Evolutionary conservation across 331 rosid genomes (phyloP).

Genomic region (Dryas integrifolia): DNA sequence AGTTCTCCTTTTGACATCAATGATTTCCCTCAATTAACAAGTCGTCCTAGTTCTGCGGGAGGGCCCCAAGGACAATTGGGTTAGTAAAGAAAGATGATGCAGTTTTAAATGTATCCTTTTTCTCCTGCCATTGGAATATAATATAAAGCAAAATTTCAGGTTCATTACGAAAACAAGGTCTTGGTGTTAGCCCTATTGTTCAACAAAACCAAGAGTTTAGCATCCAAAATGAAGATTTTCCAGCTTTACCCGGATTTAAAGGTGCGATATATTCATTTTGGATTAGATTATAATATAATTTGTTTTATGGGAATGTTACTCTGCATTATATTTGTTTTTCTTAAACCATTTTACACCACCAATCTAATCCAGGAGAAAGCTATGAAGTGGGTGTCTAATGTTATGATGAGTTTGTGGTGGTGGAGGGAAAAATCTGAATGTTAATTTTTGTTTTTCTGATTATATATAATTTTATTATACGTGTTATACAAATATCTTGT

Average conservation of each 20-base stretch:
- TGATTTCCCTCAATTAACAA: conserved; percentile 86
- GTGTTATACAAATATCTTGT: too few species aligned
- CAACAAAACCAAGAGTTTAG: conserved; percentile 98
- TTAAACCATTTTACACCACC: neutral
- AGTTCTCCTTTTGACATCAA: conserved; percentile 84
- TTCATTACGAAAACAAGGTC: conserved; percentile 92
- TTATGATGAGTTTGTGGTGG: too few species aligned
- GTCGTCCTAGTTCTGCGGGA: conserved; percentile 95
- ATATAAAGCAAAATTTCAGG: conserved; percentile 49
- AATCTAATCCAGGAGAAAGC: neutral
- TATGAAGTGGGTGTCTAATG: neutral
- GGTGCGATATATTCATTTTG: conserved; percentile 51
- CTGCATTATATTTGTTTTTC: neutral
- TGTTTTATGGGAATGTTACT: neutral
- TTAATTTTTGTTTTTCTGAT: too few species aligned
- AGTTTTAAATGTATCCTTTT: conserved; percentile 6
- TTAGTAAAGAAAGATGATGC: conserved; percentile 27
- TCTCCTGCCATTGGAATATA: conserved; percentile 7
- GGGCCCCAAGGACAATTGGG: conserved; percentile 97
- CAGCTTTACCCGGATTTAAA: conserved; percentile 94
- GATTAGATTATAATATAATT: too few species aligned
- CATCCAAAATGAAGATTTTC: conserved; percentile 96
- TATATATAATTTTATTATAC: too few species aligned
- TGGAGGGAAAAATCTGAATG: too few species aligned
- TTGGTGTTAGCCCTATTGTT: conserved; percentile 84